These are phyloP conservation scores for Hymenoscyphus fructigenus DNA, from an alignment of 2,329 filamentous ascomycete species.

Conservation along the genomic window DNA sequence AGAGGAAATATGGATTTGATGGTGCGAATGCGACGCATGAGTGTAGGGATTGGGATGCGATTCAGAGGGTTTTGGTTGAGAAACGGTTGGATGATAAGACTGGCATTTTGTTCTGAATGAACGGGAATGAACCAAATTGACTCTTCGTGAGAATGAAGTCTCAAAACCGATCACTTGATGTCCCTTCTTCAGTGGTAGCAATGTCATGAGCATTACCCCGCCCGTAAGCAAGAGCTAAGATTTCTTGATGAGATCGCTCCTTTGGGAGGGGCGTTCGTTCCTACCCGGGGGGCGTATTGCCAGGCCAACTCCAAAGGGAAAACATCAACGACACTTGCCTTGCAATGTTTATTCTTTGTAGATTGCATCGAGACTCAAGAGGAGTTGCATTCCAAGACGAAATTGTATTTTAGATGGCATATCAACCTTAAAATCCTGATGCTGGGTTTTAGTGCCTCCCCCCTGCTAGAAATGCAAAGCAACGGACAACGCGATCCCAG, in stretches of 20 bases:
- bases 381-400: background rate
- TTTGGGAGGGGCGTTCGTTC: no score
- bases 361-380: no score
- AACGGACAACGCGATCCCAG: background rate
- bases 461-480: background rate
- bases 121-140: background rate
- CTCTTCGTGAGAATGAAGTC: background rate
- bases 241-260: background rate
- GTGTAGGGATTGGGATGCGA: conserved; percentile 34
- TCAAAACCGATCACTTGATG: no score
- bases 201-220: no score
- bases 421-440: background rate
- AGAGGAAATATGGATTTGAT: conserved; percentile 26
- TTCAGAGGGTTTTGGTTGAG: conserved; percentile 29
- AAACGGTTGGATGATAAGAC: conserved; percentile 29
- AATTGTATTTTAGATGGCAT: background rate
- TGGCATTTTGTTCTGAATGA: conserved; percentile 26
- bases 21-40: conserved; percentile 32
- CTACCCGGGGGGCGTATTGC: no score
- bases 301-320: background rate
- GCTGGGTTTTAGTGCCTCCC: background rate
- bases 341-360: no score
- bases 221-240: background rate
- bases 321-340: background rate
- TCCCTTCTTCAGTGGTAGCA: background rate